A percentile compares a stretch with the other conserved stretches of the same genome.
These are phyloP conservation scores for Skeletonema potamos DNA, from an alignment of 108 stramenopile species.

Conservation along the genomic window DNA sequence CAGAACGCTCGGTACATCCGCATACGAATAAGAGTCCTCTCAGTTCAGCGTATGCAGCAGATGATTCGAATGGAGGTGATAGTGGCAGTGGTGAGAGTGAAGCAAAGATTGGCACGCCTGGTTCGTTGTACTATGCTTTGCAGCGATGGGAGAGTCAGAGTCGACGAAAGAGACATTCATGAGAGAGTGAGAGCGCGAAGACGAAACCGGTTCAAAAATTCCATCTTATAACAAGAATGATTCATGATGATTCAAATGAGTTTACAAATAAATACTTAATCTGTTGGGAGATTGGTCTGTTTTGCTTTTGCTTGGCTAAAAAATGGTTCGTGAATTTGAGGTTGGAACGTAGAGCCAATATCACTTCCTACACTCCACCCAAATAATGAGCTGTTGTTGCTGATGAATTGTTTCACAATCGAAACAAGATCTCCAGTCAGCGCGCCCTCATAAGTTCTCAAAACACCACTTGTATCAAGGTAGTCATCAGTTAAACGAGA, in stretches of 20 bases:
- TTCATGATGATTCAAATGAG: not conserved
- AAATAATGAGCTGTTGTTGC: not conserved
- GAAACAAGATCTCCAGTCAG: constrained; percentile 6
- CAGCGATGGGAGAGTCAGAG: constrained; percentile 31
- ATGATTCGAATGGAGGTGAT: not conserved
- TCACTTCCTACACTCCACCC: not conserved
- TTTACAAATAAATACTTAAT: not conserved
- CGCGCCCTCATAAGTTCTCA: constrained; percentile 68
- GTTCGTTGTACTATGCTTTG: constrained; percentile 31
- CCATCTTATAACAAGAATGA: not conserved
- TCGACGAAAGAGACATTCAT: not conserved
- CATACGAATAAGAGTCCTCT: constrained; percentile 34
- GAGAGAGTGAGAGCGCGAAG: not conserved
- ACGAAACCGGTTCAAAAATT: too few relatives aligned
- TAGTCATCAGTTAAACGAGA: constrained; percentile 68
- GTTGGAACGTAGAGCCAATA: not conserved
- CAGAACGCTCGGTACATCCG: constrained; percentile 48
- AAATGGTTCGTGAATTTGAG: not conserved
- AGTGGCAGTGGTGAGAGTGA: not conserved
- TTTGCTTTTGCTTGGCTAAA: not conserved
- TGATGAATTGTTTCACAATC: not conserved
- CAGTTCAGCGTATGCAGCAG: constrained; percentile 15
- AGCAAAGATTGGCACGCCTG: constrained; percentile 28
- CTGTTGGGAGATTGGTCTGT: not conserved
- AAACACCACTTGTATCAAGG: constrained; percentile 62